phyloP scores from a whole-genome alignment of 495 filamentous ascomycete genomes.

The Penicillium daleae region DNA sequence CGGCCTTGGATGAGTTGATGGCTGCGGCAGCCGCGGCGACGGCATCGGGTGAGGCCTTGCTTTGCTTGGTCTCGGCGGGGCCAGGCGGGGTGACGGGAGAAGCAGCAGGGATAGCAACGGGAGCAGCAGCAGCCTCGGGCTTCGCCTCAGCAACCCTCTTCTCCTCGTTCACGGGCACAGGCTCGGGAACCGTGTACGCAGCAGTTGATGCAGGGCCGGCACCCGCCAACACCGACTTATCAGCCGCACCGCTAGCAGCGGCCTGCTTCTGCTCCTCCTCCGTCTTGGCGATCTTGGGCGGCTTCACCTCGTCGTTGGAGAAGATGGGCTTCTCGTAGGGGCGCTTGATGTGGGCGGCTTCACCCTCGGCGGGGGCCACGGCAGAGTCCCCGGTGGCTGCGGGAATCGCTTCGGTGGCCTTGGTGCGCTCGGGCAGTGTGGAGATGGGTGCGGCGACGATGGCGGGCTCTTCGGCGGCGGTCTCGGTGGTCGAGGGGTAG shows the following conservation, averaged over 20 bases:
- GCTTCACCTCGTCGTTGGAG: constrained; percentile 34
- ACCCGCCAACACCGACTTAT: constrained; percentile 26
- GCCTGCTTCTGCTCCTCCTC: constrained; percentile 33
- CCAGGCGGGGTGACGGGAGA: not conserved
- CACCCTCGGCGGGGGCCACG: constrained; percentile 29
- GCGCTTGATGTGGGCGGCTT: constrained; percentile 31
- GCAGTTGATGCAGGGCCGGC: constrained; percentile 33
- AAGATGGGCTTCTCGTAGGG: constrained; percentile 41
- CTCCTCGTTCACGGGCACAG: constrained; percentile 18
- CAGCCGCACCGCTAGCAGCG: constrained; percentile 18
- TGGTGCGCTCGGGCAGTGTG: constrained; percentile 38
- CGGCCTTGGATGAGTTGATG: constrained; percentile 30
- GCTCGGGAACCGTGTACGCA: constrained; percentile 30
- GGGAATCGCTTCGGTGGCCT: constrained; percentile 26
- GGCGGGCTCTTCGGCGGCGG: constrained; percentile 25
- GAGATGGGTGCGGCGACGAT: constrained; percentile 14
- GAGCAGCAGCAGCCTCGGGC: constrained; percentile 57
- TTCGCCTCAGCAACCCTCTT: constrained; percentile 75
- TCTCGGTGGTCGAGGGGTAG: constrained; percentile 29
- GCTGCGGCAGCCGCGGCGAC: constrained; percentile 33
- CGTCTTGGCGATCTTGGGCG: constrained; percentile 36
- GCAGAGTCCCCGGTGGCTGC: constrained; percentile 3
- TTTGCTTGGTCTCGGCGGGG: not conserved
- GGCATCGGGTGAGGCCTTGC: constrained; percentile 26
- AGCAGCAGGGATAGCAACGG: constrained; percentile 51